Base-by-base conservation (phyloP, 208 protist genomes). In the Trypanosoma rangeli region DNA sequence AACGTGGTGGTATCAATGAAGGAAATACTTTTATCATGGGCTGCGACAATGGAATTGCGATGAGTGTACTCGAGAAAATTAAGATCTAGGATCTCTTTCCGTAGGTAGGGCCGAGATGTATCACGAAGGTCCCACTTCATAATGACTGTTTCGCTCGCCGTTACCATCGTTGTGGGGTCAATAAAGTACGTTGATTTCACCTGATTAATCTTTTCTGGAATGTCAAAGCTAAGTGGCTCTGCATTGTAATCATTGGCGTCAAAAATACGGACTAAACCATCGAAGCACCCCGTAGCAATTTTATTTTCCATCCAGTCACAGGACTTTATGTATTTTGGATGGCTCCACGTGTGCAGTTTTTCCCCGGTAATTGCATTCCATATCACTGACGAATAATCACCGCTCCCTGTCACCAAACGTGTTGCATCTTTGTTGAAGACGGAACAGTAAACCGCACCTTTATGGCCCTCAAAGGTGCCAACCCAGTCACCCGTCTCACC, bases 401-500 rank as follows among this genome's bases (percentile, higher is more conserved):
- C 97, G 55, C 92, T 96, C 37, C 85, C 94, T 12, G 97, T 98
- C n/a, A 93, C 84, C 28, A 96, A 79, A 10, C 80, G 77, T 52
- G 92, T 97, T 1, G 92, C 94, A 28, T 71, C 80, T 53, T 66
- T 22, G 76, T 98, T 96, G 64, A 98, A 94, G 12, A 82, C 80
- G 26, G 91, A 94, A 71, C 89, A 96, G 75, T 94, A 98, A 20
- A 98, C 94, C 2, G 97, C 97, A 54, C 97, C 97, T 66, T 98
- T 97, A 81, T 98, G 97, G 5, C 94, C 97, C 64, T 97, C 92
- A 65, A 98, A 98, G 10, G 94, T 97, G 28, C 97, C 97, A 26
- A 98, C 94, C 95, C 97, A 98, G 71, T 98, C 97, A 37, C 97
- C 95, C 10, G 94, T 98, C 71, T 98, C 86, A 12, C 97, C 95